A percentile compares a stretch with the other conserved stretches of the same genome.
Conservation (phyloP, 192 early-diverging fungal species). For the Endogone sp. region DNA sequence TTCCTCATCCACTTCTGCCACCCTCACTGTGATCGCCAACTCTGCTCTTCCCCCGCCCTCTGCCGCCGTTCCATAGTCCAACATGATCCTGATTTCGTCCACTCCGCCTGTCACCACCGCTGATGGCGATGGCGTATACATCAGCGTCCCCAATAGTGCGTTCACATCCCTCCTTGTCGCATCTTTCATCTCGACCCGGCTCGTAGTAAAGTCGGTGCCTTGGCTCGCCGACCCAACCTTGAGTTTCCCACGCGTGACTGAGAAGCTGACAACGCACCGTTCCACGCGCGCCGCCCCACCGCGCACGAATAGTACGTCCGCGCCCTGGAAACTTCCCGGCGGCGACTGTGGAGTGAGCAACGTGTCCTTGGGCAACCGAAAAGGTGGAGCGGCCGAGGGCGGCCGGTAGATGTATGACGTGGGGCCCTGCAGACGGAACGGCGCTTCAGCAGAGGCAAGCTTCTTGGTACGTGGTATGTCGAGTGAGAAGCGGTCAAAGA, state of each 20-base stretch:
- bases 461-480: constrained; percentile 28
- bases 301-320: constrained; percentile 44
- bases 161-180: constrained; percentile 26
- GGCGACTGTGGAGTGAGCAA: constrained; percentile 12
- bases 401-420: constrained; percentile 19
- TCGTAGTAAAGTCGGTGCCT: constrained; percentile 17
- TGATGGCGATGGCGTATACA: constrained; percentile 20
- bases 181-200: constrained; percentile 8
- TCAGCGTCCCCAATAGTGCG: constrained; percentile 17
- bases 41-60: neutral
- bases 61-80: neutral
- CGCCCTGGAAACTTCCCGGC: constrained; percentile 42
- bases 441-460: constrained; percentile 4
- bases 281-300: constrained; percentile 24
- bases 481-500: constrained; percentile 44
- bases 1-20: neutral
- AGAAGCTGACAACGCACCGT: constrained; percentile 13
- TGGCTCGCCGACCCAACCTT: constrained; percentile 10
- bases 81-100: neutral
- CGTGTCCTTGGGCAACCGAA: neutral
- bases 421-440: constrained; percentile 19
- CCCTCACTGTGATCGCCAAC: neutral
- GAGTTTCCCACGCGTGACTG: constrained; percentile 13
- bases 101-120: constrained; percentile 14
- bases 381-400: constrained; percentile 1